Base-by-base conservation (phyloP, 345 rosid species). In the Odontarrhena argentea region DNA sequence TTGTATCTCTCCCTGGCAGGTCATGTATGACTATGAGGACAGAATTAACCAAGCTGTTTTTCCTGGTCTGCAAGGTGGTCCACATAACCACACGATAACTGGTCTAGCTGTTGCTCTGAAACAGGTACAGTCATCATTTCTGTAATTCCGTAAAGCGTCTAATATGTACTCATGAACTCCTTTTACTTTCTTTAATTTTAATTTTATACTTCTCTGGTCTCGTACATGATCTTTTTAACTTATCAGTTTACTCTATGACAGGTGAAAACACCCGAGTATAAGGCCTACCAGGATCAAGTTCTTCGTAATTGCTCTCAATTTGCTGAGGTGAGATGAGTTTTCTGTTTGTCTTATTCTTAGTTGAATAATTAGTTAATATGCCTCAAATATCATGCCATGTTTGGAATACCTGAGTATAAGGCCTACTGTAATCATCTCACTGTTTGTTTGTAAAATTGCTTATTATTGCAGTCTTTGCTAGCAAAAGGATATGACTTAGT, bases 61-160 rank as follows among this genome's bases (percentile, higher is more conserved):
- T 68, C 98, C 97, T 46, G 98, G 98, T 67, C 82, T 92, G 67
- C 98, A 92, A 78, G 98, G 98, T 53, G 98, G 98, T 65, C 98
- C 98, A 8, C 98, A 92, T 76, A 92, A 92, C 68, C 97, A 92
- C 78, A 92, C 98, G 15, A 92, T 92, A 55, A 9, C 93, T 30
- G 98, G 88, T 70, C 80, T 92, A 63, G 98, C 98, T 24, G 98
- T 93, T 71, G 92, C 97, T 55, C 77, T 93, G 51, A 89, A 86
- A 74, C 98, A 93, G 96, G 97, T 89, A 53, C 45, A 61, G 37
- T 43, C 14, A 22, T 38, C 36, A 54, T 13, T 10, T 14, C 9
- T 37, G 13, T 37, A 57, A 10, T 2, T 42, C 10, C 44, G 43
- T 58, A 7, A 3, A 8, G 26, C 5, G 26, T 64, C 22, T 62